Percentiles rank a stretch among this genome's conserved stretches.
Evolutionary conservation across 2,329 filamentous ascomycete genomes (phyloP).

Genomic region (Scopulariopsis brevicaulis): DNA sequence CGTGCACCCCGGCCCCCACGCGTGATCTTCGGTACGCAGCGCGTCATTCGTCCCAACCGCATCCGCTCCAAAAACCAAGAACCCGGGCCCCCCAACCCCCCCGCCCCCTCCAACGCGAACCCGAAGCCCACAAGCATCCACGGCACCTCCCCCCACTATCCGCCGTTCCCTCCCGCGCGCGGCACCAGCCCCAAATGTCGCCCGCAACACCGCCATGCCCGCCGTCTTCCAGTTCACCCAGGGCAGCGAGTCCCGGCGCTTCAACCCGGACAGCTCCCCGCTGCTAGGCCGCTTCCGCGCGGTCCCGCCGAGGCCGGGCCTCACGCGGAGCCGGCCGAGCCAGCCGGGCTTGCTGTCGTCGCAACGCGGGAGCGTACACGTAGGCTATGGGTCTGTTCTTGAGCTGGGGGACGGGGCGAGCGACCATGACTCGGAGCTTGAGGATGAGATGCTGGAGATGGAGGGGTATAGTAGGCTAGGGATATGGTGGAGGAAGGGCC

Average conservation of each 20-base stretch:
- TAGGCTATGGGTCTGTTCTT: slow-evolving; percentile 43
- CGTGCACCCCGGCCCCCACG: no score
- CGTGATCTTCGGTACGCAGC: no score
- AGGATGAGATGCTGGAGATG: slow-evolving; percentile 19
- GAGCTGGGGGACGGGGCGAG: slow-evolving; percentile 10
- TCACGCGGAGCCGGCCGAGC: slow-evolving; percentile 13
- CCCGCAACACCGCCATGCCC: slow-evolving; percentile 32
- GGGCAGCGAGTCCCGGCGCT: slow-evolving; percentile 45
- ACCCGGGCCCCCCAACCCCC: neutral
- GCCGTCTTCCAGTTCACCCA: slow-evolving; percentile 58
- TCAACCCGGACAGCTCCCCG: slow-evolving; percentile 43
- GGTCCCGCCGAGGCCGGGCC: slow-evolving; percentile 31
- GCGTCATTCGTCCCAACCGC: no score
- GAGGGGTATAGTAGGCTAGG: slow-evolving; percentile 21
- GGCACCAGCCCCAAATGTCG: neutral
- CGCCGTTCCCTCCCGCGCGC: neutral
- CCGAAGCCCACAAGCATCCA: neutral
- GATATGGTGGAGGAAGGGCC: neutral
- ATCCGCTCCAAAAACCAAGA: no score
- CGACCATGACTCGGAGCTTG: slow-evolving; percentile 17
- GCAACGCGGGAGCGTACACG: slow-evolving; percentile 39
- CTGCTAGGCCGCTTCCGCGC: slow-evolving; percentile 55
- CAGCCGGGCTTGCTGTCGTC: slow-evolving; percentile 11
- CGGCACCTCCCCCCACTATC: neutral
- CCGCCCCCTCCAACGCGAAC: neutral